phyloP scores from a whole-genome alignment of 1,139 yeast genomes.

The Saccharomyces hybrid region DNA sequence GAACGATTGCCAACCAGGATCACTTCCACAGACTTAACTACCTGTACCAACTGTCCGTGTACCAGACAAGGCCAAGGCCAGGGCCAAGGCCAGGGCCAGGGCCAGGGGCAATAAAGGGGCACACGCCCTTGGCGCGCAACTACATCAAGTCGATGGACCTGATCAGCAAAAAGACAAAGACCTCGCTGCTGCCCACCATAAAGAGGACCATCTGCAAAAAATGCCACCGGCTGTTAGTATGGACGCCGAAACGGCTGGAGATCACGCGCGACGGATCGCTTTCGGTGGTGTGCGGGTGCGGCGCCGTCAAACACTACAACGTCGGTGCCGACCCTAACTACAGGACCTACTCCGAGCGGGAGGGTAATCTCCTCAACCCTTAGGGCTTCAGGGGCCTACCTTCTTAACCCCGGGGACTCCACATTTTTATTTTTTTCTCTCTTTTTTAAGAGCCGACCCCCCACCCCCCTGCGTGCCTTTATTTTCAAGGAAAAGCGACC shows the following conservation, averaged over 20 bases:
- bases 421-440: neutral
- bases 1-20: conserved; percentile 21
- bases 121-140: conserved; percentile 17
- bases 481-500: neutral
- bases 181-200: conserved; percentile 20
- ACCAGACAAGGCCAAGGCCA: conserved; percentile 9
- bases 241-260: neutral
- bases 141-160: conserved; percentile 21
- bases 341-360: conserved; percentile 19
- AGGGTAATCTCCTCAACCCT: conserved; percentile 11
- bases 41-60: conserved; percentile 24
- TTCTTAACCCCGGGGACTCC: neutral
- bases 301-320: conserved; percentile 20
- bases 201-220: conserved; percentile 27
- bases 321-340: conserved; percentile 21
- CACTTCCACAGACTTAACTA: conserved; percentile 28
- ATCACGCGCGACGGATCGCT: conserved; percentile 5
- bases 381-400: neutral
- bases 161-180: conserved; percentile 26
- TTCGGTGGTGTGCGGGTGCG: conserved; percentile 22
- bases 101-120: conserved; percentile 8
- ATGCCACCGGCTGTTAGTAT: conserved; percentile 18
- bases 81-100: too few species aligned
- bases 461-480: neutral
- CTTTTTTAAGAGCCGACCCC: neutral